These are phyloP conservation scores for Mortierella sp. DNA, from an alignment of 371 early-diverging fungal species.

Conservation along the genomic window DNA sequence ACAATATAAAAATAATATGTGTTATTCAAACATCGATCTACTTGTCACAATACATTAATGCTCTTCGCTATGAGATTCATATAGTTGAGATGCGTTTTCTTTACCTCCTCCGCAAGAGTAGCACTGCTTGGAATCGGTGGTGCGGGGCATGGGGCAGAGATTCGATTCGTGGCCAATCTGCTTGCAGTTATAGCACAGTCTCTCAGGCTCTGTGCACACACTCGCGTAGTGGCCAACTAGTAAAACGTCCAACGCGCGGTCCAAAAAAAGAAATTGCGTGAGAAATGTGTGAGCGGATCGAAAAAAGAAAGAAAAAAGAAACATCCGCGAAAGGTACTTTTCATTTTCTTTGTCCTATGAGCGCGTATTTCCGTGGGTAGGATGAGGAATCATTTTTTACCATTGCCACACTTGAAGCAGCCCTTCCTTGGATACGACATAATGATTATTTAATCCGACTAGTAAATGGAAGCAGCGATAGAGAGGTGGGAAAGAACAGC, in stretches of 20 bases:
- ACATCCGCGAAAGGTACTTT: too few relatives aligned
- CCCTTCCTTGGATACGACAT: conserved; percentile 65
- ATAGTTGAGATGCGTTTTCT: too few relatives aligned
- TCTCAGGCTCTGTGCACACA: conserved; percentile 64
- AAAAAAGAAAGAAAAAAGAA: neutral
- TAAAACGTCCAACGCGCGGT: neutral
- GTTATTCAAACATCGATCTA: too few relatives aligned
- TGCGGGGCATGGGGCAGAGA: conserved; percentile 67
- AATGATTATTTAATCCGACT: conserved; percentile 1
- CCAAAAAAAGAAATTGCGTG: neutral
- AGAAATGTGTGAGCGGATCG: neutral
- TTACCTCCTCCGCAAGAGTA: conserved; percentile 73
- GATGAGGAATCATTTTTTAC: conserved; percentile 36
- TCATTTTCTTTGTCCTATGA: too few relatives aligned
- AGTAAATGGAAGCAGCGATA: too few relatives aligned
- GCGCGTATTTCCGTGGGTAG: too few relatives aligned
- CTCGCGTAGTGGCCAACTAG: conserved; percentile 68
- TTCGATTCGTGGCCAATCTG: conserved; percentile 71
- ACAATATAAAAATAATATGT: too few relatives aligned
- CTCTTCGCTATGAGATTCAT: too few relatives aligned
- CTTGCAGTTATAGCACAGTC: conserved; percentile 73
- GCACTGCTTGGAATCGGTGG: conserved; percentile 69
- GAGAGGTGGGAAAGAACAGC: too few relatives aligned
- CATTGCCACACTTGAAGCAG: conserved; percentile 72
- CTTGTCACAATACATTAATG: too few relatives aligned